Evolutionary conservation across 2,329 filamentous ascomycete genomes (phyloP).

Genomic region (Talaromyces sp.): DNA sequence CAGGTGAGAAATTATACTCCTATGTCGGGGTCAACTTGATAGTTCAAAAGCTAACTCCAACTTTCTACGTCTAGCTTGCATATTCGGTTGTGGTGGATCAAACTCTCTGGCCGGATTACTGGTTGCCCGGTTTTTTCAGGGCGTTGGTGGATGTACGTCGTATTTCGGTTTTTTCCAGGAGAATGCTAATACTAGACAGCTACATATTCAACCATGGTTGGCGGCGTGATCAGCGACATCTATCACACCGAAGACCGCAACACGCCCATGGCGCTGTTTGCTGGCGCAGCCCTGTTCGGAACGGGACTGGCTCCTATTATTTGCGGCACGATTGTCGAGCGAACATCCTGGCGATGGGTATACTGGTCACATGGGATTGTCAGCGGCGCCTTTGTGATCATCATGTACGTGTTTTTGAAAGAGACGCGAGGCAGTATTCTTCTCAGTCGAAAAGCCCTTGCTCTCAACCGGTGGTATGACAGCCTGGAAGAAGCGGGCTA

Average conservation of each 20-base stretch:
- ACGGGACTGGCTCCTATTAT: slow-evolving; percentile 22
- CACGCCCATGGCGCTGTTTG: slow-evolving; percentile 84
- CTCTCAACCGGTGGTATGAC: slow-evolving; percentile 75
- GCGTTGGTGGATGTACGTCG: slow-evolving; percentile 66
- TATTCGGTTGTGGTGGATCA: slow-evolving; percentile 70
- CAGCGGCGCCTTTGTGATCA: slow-evolving; percentile 58
- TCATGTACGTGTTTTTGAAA: slow-evolving; percentile 66
- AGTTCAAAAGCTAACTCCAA: slow-evolving; percentile 9
- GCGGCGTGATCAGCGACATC: slow-evolving; percentile 85
- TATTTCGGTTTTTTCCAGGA: neutral
- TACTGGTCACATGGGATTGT: slow-evolving; percentile 64
- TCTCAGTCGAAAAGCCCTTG: slow-evolving; percentile 67
- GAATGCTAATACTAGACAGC: slow-evolving; percentile 19
- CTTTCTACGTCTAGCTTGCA: slow-evolving; percentile 44
- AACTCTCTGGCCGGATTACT: slow-evolving; percentile 68
- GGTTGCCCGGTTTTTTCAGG: slow-evolving; percentile 68
- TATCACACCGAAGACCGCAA: slow-evolving; percentile 76
- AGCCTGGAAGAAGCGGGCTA: slow-evolving; percentile 63
- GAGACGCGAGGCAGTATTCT: slow-evolving; percentile 81
- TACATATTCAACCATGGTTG: slow-evolving; percentile 81
- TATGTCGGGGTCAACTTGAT: slow-evolving; percentile 26
- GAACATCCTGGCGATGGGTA: slow-evolving; percentile 24
- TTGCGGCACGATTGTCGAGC: slow-evolving; percentile 21
- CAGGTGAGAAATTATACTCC: slow-evolving; percentile 34
- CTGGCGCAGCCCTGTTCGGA: slow-evolving; percentile 71